phyloP scores from a whole-genome alignment of 306 rosid species.

The Spatholobus suberectus region DNA sequence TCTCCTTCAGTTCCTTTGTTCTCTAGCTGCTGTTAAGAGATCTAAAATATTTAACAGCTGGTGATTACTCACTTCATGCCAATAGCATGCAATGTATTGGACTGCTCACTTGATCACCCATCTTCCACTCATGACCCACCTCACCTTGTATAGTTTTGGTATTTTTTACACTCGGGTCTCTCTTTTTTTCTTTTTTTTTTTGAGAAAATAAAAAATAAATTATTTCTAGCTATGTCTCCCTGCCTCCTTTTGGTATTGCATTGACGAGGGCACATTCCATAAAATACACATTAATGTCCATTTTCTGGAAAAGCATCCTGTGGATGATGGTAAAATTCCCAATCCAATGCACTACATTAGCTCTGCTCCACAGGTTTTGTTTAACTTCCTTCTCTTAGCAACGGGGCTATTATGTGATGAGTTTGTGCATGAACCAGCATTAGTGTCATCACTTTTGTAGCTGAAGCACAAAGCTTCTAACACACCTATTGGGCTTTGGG shows the following conservation, averaged over 20 bases:
- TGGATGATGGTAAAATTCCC: slow-evolving; percentile 46
- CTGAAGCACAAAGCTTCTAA: slow-evolving; percentile 78
- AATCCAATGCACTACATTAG: slow-evolving; percentile 44
- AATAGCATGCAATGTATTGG: slow-evolving; percentile 43
- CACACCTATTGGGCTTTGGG: slow-evolving; percentile 86
- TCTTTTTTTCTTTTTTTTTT: not conserved
- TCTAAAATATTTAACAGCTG: slow-evolving; percentile 78
- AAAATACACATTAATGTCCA: slow-evolving; percentile 50
- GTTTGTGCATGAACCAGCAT: slow-evolving; percentile 71
- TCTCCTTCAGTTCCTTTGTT: not conserved
- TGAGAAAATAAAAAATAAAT: not conserved
- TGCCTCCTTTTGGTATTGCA: slow-evolving; percentile 28
- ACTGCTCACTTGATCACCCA: slow-evolving; percentile 47
- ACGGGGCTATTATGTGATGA: slow-evolving; percentile 64
- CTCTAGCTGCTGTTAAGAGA: slow-evolving; percentile 62
- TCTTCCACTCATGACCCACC: slow-evolving; percentile 58
- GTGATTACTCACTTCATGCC: slow-evolving; percentile 49
- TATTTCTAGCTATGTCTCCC: slow-evolving; percentile 35
- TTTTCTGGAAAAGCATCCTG: slow-evolving; percentile 44
- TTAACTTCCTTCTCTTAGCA: slow-evolving; percentile 89
- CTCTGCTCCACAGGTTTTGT: slow-evolving; percentile 71
- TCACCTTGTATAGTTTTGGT: slow-evolving; percentile 34
- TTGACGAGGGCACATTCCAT: slow-evolving; percentile 44
- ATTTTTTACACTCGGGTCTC: not conserved
- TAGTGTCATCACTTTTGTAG: slow-evolving; percentile 78